Evolutionary conservation across 1,284 basidiomycete genomes (phyloP).

Genomic region (Ustilago tritici): DNA sequence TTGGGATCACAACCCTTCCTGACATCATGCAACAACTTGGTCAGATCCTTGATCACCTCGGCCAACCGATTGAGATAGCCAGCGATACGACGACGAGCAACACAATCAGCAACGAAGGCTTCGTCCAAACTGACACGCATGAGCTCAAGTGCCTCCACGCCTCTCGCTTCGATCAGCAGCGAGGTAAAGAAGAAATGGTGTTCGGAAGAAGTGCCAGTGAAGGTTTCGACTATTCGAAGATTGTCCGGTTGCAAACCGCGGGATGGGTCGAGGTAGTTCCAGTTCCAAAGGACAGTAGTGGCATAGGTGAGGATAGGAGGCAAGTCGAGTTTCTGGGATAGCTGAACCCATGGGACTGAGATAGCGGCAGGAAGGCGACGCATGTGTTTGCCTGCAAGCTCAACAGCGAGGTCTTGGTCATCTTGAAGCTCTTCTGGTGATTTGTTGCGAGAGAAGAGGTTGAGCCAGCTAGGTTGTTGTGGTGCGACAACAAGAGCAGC

Average conservation of each 20-base stretch:
- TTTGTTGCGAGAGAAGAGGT: conserved; percentile 36
- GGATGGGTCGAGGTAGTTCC: conserved; percentile 72
- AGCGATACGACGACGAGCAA: conserved; percentile 73
- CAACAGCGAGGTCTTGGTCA: conserved; percentile 42
- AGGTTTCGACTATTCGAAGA: conserved; percentile 75
- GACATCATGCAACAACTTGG: conserved; percentile 70
- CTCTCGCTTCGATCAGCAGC: conserved; percentile 89
- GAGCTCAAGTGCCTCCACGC: conserved; percentile 83
- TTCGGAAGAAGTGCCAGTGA: conserved; percentile 86
- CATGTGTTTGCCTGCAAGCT: conserved; percentile 53
- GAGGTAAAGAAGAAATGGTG: conserved; percentile 89
- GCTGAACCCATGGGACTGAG: conserved; percentile 77
- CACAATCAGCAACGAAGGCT: conserved; percentile 85
- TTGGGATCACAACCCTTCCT: conserved; percentile 81
- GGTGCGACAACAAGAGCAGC: conserved; percentile 5
- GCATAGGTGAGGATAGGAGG: conserved; percentile 93
- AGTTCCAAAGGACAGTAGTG: conserved; percentile 93
- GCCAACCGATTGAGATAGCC: conserved; percentile 78
- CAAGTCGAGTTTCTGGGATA: conserved; percentile 81
- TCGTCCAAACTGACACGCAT: conserved; percentile 93
- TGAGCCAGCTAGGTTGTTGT: conserved; percentile 31
- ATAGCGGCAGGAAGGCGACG: conserved; percentile 79
- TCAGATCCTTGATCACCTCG: conserved; percentile 74
- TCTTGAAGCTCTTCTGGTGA: conserved; percentile 30
- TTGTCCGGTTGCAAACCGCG: conserved; percentile 63